phyloP scores from a whole-genome alignment of 371 early-diverging fungal species.

The Sporodiniella umbellata region DNA sequence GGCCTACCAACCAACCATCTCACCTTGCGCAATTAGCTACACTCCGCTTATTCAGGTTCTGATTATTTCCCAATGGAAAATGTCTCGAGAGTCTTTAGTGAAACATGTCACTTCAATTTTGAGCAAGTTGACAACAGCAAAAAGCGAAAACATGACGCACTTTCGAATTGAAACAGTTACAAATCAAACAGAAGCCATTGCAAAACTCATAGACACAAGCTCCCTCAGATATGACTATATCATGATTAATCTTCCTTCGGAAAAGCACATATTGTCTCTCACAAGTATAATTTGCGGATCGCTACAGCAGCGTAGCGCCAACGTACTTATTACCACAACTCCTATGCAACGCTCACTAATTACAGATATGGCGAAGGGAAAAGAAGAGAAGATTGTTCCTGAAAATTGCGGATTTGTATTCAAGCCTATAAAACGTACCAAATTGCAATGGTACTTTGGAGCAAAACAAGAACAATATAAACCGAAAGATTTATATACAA shows the following conservation, averaged over 20 bases:
- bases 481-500: neutral
- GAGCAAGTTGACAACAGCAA: conserved; percentile 2
- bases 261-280: conserved; percentile 46
- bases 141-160: neutral
- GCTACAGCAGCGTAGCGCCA: conserved; percentile 35
- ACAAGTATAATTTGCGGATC: conserved; percentile 39
- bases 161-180: conserved; percentile 24
- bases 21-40: conserved; percentile 32
- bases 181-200: conserved; percentile 32
- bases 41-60: conserved; percentile 29
- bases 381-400: conserved; percentile 32
- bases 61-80: conserved; percentile 40
- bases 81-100: conserved; percentile 33
- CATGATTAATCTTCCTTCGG: conserved; percentile 47
- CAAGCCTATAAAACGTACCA: conserved; percentile 56
- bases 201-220: conserved; percentile 27
- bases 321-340: conserved; percentile 52
- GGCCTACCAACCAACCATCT: conserved; percentile 15
- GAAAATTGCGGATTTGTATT: conserved; percentile 55
- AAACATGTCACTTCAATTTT: conserved; percentile 43
- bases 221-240: conserved; percentile 44
- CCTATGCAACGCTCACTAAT: conserved; percentile 58
- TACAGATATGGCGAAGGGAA: conserved; percentile 44
- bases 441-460: conserved; percentile 54
- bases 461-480: conserved; percentile 23